These are phyloP conservation scores for Lachancea waltii DNA, from an alignment of 805 yeast genomes.

Conservation along the genomic window DNA sequence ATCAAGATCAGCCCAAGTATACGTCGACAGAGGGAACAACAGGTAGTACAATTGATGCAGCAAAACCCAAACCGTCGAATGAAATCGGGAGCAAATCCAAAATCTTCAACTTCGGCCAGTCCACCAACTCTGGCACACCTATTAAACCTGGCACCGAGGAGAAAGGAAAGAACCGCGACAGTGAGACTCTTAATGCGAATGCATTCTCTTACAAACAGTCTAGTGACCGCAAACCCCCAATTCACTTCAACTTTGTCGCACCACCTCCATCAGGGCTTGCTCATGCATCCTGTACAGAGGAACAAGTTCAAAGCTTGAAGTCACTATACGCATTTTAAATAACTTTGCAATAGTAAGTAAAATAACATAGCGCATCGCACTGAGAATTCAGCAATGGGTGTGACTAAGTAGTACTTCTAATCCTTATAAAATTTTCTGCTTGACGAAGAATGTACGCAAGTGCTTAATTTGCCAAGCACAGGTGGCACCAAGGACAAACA, in stretches of 20 bases:
- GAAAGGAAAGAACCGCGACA: neutral
- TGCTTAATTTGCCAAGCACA: conserved; percentile 72
- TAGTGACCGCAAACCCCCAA: no score
- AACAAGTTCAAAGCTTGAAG: neutral
- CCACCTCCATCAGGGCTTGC: conserved; percentile 4
- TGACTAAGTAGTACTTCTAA: neutral
- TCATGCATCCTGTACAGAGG: neutral
- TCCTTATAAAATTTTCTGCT: conserved; percentile 48
- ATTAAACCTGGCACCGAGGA: neutral
- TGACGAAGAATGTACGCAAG: conserved; percentile 68
- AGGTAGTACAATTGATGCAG: no score
- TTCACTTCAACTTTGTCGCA: neutral
- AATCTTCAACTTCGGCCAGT: neutral
- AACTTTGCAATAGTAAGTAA: neutral
- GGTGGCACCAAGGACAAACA: conserved; percentile 55
- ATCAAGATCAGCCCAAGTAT: neutral
- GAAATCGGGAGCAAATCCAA: neutral
- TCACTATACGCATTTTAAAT: neutral
- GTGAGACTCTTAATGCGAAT: neutral
- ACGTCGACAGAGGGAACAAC: neutral
- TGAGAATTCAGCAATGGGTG: neutral
- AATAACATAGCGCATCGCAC: no score
- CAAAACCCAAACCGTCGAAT: neutral
- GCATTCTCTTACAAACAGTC: neutral
- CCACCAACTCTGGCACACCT: no score